Conservation (phyloP, 495 filamentous ascomycete species). For the Talaromyces thailandensis region DNA sequence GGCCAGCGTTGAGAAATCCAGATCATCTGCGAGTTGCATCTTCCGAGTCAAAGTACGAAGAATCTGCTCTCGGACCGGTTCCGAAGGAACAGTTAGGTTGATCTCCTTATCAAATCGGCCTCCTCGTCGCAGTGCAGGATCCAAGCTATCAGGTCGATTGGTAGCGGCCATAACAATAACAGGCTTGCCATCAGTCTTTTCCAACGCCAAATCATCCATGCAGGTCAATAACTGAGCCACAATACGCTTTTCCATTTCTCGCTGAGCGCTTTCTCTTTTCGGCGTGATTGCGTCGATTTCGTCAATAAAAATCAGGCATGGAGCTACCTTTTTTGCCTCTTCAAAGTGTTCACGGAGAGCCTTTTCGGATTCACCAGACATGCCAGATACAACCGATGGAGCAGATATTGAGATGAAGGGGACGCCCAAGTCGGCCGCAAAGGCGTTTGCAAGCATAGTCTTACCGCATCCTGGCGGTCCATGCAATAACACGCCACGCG, state of each 20-base stretch:
- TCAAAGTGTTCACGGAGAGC: constrained; percentile 85
- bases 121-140: constrained; percentile 76
- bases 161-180: constrained; percentile 92
- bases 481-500: constrained; percentile 84
- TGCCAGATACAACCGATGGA: constrained; percentile 82
- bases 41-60: constrained; percentile 68
- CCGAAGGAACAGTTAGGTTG: constrained; percentile 89
- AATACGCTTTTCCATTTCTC: constrained; percentile 95
- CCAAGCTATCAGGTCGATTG: constrained; percentile 83
- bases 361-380: constrained; percentile 96
- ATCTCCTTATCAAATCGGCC: constrained; percentile 91
- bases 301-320: constrained; percentile 90
- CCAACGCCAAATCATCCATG: constrained; percentile 74
- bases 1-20: constrained; percentile 72
- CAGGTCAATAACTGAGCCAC: constrained; percentile 88
- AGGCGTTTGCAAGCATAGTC: constrained; percentile 85
- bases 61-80: constrained; percentile 74
- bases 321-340: constrained; percentile 78
- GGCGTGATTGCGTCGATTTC: constrained; percentile 96
- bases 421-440: constrained; percentile 75
- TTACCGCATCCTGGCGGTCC: constrained; percentile 94
- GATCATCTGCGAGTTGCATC: constrained; percentile 55
- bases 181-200: constrained; percentile 76
- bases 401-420: constrained; percentile 85
- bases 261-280: constrained; percentile 87